Base-by-base conservation (phyloP, 805 yeast species). In the Cyberlindnera mrakii region DNA sequence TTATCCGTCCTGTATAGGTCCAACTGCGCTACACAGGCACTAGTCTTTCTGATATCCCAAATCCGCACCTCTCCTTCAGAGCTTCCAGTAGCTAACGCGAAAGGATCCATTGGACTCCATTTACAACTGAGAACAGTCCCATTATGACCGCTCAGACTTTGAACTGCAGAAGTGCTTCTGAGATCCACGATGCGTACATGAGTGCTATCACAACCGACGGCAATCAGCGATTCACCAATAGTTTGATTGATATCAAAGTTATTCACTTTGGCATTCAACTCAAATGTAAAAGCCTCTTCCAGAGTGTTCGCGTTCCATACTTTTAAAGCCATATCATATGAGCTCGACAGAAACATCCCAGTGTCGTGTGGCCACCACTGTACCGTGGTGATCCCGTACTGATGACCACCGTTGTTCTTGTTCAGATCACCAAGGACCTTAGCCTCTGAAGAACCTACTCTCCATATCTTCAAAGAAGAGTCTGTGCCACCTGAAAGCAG, bases 361-460 rank as follows among this genome's bases (percentile, higher is more conserved):
- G 81, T 78, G 61, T 90, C 97, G 36, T 67, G 66, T 0, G 93
- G 89, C 91, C 96, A 91, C 97, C 97, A 90, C 53, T 73, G 69
- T 1, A 86, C 67, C 14, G 76, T 64, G 0, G 95, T 84, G 0
- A 90, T 70, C 0, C 96, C 96, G 58, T 71, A 87, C 16, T 65
- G 59, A 57, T 90, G 97, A 0, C 72, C 76, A 27, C 46, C 56
- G n/a, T 50, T 53, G 9, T 41, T 35, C 8, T 63, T 58, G 19
- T 66, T 58, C 18, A 54, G 11, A 10, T 46, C 51, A 5, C 51
- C 50, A 5, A 55, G 18, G 8, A 45, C 20, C 11, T 39, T 32
- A 1, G 49, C 49, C 11, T 19, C 41, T 25, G 18, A 30, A 0
- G 40, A 16, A 2, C 45, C 49, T 1, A 79, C 49, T 47, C 82